Percentiles rank a stretch among this genome's conserved stretches.
phyloP scores from a whole-genome alignment of 257 asterid species.

The Solanum neorickii region DNA sequence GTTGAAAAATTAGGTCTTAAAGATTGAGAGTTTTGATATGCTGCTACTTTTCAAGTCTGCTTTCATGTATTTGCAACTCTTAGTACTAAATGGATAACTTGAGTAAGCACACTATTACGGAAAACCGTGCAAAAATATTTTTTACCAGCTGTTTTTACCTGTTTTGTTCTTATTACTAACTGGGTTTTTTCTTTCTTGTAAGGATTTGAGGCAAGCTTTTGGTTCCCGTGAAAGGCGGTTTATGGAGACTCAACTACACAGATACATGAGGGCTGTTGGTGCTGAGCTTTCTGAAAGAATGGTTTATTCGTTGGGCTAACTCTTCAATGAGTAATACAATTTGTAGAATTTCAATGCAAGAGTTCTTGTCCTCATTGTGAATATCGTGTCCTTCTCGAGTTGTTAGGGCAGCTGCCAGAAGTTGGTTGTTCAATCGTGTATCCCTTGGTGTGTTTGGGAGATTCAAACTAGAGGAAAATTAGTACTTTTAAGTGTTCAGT shows the following conservation, averaged over 20 bases:
- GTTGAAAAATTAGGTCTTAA: background rate
- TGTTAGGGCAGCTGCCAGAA: background rate
- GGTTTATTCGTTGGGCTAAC: conserved; percentile 60
- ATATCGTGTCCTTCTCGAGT: background rate
- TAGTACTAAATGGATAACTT: background rate
- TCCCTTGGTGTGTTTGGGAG: background rate
- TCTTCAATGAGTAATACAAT: background rate
- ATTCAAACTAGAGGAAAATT: background rate
- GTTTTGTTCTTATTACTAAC: background rate
- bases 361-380: background rate
- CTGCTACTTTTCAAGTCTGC: background rate
- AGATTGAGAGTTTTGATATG: background rate
- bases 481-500: background rate
- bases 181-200: conserved; percentile 8
- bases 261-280: conserved; percentile 60
- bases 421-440: background rate
- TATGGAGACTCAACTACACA: conserved; percentile 43
- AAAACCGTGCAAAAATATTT: background rate
- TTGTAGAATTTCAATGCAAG: background rate
- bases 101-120: background rate
- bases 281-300: conserved; percentile 63
- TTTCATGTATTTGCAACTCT: background rate
- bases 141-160: background rate
- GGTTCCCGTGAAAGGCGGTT: conserved; percentile 42
- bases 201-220: conserved; percentile 64